phyloP scores from a whole-genome alignment of 192 early-diverging fungal species.

The Chytriomyces hyalinus region DNA sequence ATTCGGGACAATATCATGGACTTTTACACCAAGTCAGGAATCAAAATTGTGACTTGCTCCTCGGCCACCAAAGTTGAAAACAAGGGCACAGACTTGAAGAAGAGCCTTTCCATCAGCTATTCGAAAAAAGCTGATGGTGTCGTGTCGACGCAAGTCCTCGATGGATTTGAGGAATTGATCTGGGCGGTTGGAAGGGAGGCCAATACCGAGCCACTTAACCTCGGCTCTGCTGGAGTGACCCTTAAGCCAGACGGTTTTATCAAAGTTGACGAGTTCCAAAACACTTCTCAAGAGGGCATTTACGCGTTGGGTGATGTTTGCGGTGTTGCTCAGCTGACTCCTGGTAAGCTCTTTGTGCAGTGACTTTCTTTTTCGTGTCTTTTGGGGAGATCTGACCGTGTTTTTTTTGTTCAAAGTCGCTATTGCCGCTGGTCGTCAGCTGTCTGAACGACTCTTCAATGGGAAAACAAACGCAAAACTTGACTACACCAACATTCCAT shows the following conservation, averaged over 20 bases:
- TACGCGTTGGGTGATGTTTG: constrained; percentile 95
- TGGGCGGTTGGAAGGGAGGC: constrained; percentile 92
- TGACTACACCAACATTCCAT: constrained; percentile 93
- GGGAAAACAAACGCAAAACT: constrained; percentile 75
- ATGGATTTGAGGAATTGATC: constrained; percentile 82
- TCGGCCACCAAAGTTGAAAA: constrained; percentile 69
- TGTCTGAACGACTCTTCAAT: constrained; percentile 93
- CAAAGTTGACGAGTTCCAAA: constrained; percentile 84
- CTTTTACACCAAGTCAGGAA: constrained; percentile 68
- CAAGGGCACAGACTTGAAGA: constrained; percentile 53
- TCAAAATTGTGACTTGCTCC: constrained; percentile 77
- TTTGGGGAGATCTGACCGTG: constrained; percentile 8
- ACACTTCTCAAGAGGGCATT: constrained; percentile 71
- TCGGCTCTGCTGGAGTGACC: constrained; percentile 68
- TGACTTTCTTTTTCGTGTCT: background rate
- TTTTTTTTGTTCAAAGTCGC: constrained; percentile 64
- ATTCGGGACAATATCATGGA: constrained; percentile 60
- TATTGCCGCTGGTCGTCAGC: constrained; percentile 89
- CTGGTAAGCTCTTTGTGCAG: constrained; percentile 50
- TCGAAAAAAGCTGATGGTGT: constrained; percentile 40
- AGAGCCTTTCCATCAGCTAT: constrained; percentile 45
- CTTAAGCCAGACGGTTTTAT: constrained; percentile 75
- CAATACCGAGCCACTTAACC: constrained; percentile 71
- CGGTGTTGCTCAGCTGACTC: constrained; percentile 90
- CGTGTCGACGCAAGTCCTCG: constrained; percentile 33